phyloP scores from a whole-genome alignment of 108 stramenopile genomes.

The Bacterosira constricta region DNA sequence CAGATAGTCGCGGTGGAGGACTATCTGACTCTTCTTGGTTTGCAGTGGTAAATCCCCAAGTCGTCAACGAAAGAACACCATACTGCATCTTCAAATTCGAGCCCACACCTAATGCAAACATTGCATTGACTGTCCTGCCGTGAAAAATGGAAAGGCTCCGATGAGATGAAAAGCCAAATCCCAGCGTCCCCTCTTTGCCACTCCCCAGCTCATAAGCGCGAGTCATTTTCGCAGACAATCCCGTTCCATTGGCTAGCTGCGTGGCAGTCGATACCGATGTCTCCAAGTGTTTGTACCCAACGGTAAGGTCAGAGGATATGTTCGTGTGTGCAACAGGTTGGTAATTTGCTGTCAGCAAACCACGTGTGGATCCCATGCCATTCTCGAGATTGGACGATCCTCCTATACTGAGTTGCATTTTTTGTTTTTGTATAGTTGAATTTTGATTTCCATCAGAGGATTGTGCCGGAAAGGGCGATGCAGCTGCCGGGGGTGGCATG shows the following conservation, averaged over 20 bases:
- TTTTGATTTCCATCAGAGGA: background rate
- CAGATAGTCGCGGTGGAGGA: constrained; percentile 18
- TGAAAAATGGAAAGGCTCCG: constrained; percentile 15
- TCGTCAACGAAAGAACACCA: constrained; percentile 18
- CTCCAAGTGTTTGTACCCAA: constrained; percentile 39
- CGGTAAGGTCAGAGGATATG: constrained; percentile 25
- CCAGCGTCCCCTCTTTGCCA: constrained; percentile 10
- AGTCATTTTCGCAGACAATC: constrained; percentile 28
- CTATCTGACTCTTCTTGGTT: background rate
- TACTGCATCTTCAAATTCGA: constrained; percentile 22
- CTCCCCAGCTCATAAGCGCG: constrained; percentile 3
- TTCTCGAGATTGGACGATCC: constrained; percentile 32
- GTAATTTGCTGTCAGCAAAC: constrained; percentile 28
- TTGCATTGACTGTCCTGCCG: constrained; percentile 15
- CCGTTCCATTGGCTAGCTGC: constrained; percentile 19
- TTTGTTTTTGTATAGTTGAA: background rate
- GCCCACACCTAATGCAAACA: constrained; percentile 33
- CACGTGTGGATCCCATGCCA: constrained; percentile 25
- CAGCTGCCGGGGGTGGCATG: background rate
- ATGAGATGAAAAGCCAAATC: constrained; percentile 28
- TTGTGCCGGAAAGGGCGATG: constrained; percentile 1
- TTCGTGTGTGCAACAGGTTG: constrained; percentile 32
- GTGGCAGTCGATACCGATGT: constrained; percentile 21
- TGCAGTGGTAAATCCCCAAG: constrained; percentile 14
- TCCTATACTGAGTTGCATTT: constrained; percentile 35